Base-by-base conservation (phyloP, 805 yeast genomes). In the Hanseniaspora occidentalis region DNA sequence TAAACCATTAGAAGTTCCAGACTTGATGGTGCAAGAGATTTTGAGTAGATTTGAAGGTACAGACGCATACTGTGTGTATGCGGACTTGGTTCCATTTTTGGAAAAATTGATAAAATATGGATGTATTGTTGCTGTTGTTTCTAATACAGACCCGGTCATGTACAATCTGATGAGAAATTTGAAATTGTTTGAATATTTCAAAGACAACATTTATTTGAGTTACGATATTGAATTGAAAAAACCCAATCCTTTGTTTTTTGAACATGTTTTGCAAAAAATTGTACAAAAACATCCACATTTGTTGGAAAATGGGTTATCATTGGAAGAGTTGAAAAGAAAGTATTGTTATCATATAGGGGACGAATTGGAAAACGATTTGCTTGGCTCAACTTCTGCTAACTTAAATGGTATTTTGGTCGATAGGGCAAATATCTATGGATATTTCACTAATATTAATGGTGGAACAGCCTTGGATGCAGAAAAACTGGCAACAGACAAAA, bases 261-360 rank as follows among this genome's bases (percentile, higher is more conserved):
- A 69, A 17, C 39, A 47, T 11, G 65, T 70, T 3, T 37, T 62
- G 3, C 42, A 54, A 2, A 64, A 56, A 39, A 42, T 59, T 26
- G 41, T 46, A 4, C 46, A 44, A 2, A 53, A 49, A 9, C 39
- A 50, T 31, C 53, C 54, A 3, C 43, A 50, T 10, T 35, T 53
- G 4, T n/a, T 45, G 1, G 22, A n/a, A n/a, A n/a, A 36, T 2
- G 45, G 39, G 19, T n/a, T 33, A 2, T 41, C 40, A 10, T 35
- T 47, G n/a, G 45, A 49, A 13, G 47, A 51, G 11, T 42, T 58
- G 39, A 44, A 51, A 23, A 20, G 26, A 4, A 37, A 42, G 8
- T 45, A 49, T 10, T 54, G 64, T 37, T 79, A 82, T 83, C 89
- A 80, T 52, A 58, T 79, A 37, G 89, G 89, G 1, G 88, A 80